Evolutionary conservation across 1,284 basidiomycete genomes (phyloP).

Genomic region (Microstroma glucosiphilum): DNA sequence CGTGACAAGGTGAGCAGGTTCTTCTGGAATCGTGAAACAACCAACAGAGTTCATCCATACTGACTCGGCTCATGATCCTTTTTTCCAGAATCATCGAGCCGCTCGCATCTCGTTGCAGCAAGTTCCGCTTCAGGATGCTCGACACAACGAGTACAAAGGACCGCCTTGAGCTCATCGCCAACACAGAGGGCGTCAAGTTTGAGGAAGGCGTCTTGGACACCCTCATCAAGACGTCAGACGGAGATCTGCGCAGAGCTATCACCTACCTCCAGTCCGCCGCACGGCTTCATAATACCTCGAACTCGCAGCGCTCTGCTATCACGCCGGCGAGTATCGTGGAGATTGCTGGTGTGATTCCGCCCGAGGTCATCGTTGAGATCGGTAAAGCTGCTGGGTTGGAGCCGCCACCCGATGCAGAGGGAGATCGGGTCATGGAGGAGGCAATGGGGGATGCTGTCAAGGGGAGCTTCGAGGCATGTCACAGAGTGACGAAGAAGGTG

Average conservation of each 20-base stretch:
- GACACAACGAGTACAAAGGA: constrained; percentile 69
- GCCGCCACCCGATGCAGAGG: constrained; percentile 10
- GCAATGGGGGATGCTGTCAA: constrained; percentile 51
- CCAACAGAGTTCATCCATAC: background rate
- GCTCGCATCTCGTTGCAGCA: constrained; percentile 94
- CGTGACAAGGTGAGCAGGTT: constrained; percentile 73
- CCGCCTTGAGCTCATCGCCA: constrained; percentile 75
- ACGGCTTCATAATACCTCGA: constrained; percentile 57
- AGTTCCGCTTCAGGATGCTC: constrained; percentile 94
- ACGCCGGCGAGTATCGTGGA: constrained; percentile 72
- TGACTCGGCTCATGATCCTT: background rate
- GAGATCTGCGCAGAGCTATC: constrained; percentile 94
- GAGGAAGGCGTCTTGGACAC: constrained; percentile 56
- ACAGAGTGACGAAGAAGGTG: constrained; percentile 66
- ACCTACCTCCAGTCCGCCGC: constrained; percentile 96
- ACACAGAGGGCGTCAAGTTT: constrained; percentile 55
- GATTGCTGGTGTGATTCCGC: constrained; percentile 91
- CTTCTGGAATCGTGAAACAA: background rate
- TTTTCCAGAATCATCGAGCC: constrained; percentile 88
- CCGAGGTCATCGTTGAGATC: constrained; percentile 65
- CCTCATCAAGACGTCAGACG: constrained; percentile 74
- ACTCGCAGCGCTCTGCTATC: constrained; percentile 58
- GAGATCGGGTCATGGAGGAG: constrained; percentile 4
- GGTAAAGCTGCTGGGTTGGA: constrained; percentile 72
- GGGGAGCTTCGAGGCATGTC: constrained; percentile 64